Conservation (phyloP, 2,329 filamentous ascomycete genomes). For the Talaromyces sp. region DNA sequence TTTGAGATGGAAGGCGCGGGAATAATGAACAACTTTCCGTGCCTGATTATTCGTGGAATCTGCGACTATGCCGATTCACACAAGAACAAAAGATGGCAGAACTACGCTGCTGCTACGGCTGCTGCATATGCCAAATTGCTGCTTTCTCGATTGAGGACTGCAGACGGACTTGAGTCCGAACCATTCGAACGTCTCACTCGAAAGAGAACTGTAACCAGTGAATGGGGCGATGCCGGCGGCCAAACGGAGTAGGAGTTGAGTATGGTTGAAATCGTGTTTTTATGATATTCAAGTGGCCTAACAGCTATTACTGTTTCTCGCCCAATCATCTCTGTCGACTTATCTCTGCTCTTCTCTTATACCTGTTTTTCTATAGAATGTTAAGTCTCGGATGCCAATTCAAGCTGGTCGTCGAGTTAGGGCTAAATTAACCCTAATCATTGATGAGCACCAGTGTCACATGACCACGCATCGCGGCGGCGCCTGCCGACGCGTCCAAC, state of each 20-base stretch:
- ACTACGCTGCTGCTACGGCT: slow-evolving; percentile 5
- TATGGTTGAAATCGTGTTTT: neutral
- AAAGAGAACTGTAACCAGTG: neutral
- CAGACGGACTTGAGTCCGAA: neutral
- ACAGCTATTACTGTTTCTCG: neutral
- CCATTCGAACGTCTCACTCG: neutral
- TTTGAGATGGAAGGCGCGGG: slow-evolving; percentile 25
- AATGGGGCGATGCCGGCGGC: neutral
- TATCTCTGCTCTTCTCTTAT: neutral
- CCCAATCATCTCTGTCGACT: too few relatives aligned
- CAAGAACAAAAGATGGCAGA: slow-evolving; percentile 6
- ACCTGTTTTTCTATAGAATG: neutral
- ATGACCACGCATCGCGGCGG: neutral
- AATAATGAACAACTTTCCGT: slow-evolving; percentile 21
- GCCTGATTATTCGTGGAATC: slow-evolving; percentile 20
- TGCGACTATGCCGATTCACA: slow-evolving; percentile 12
- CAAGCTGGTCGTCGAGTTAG: neutral
- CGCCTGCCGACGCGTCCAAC: slow-evolving; percentile 2
- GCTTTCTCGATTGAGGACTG: slow-evolving; percentile 13
- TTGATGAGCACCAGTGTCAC: neutral
- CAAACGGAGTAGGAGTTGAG: neutral
- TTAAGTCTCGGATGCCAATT: neutral
- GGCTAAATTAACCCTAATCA: neutral
- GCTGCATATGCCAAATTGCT: slow-evolving; percentile 21
- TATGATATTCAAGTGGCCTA: neutral